These are phyloP conservation scores for Rhynchosporium agropyri DNA, from an alignment of 2,329 filamentous ascomycete species.

Conservation along the genomic window DNA sequence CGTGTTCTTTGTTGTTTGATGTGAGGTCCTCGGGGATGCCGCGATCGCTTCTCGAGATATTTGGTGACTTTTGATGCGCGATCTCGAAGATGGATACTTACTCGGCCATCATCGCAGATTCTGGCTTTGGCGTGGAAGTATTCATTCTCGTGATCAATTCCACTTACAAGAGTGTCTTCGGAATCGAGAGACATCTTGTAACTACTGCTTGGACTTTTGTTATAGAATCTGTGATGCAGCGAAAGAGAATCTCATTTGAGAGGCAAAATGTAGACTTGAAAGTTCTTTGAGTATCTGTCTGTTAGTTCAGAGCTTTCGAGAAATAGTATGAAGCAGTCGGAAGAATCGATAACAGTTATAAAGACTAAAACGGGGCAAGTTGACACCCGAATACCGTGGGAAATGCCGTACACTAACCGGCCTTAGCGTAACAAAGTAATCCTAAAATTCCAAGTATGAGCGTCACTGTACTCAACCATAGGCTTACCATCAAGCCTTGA, in stretches of 20 bases:
- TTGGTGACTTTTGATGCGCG: conserved; percentile 26
- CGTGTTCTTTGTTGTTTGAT: conserved; percentile 28
- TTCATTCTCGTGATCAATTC: conserved; percentile 6
- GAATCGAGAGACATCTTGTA: conserved; percentile 9
- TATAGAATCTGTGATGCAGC: neutral
- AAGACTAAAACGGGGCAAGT: neutral
- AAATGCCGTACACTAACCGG: conserved; percentile 11
- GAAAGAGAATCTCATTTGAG: neutral
- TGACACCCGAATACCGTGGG: neutral
- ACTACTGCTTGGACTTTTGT: neutral
- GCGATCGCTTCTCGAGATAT: conserved; percentile 24
- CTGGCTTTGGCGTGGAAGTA: conserved; percentile 26
- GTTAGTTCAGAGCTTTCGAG: neutral
- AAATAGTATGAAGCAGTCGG: neutral
- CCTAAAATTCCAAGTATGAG: neutral
- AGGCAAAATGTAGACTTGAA: neutral
- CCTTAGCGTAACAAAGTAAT: neutral
- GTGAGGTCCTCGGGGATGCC: conserved; percentile 27
- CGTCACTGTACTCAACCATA: conserved; percentile 4
- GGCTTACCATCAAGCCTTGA: conserved; percentile 1
- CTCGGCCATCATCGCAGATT: conserved; percentile 32
- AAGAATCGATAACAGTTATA: neutral
- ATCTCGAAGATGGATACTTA: conserved; percentile 29
- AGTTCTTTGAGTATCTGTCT: neutral
- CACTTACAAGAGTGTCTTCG: neutral